These are phyloP conservation scores for Annulohypoxylon nitens DNA, from an alignment of 495 filamentous ascomycete genomes.

Conservation along the genomic window DNA sequence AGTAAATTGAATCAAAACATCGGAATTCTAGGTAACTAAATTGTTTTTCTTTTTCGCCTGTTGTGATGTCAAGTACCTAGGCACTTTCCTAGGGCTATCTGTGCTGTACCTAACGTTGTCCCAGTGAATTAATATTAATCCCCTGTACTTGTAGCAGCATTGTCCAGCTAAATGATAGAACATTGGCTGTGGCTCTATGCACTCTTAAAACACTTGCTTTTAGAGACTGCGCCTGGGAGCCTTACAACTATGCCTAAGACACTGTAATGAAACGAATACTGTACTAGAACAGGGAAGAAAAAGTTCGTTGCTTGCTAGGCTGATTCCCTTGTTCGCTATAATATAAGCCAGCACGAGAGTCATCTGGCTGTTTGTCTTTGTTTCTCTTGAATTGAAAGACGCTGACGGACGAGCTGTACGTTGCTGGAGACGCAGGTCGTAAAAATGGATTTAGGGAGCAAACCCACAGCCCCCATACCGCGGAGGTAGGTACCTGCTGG, in stretches of 20 bases:
- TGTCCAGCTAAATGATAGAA: no score
- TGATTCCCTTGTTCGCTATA: neutral
- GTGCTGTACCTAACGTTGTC: neutral
- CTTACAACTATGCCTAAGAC: no score
- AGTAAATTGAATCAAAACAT: neutral
- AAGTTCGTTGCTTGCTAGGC: neutral
- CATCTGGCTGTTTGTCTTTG: neutral
- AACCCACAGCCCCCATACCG: neutral
- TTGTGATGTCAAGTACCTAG: no score
- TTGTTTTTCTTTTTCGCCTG: no score
- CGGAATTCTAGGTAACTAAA: no score
- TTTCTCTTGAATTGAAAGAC: neutral
- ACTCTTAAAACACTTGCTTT: no score
- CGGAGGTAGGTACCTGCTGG: neutral
- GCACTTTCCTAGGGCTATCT: no score
- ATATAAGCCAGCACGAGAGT: neutral
- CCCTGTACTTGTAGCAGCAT: no score
- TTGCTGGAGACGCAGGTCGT: neutral
- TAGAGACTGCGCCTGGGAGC: no score
- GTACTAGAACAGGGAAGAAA: neutral
- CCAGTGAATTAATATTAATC: no score
- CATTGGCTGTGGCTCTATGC: no score
- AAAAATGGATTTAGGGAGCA: neutral
- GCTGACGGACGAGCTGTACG: conserved; percentile 7
- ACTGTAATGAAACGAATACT: no score